These are phyloP conservation scores for Cryomyces antarcticus DNA, from an alignment of 495 filamentous ascomycete species.

Conservation along the genomic window DNA sequence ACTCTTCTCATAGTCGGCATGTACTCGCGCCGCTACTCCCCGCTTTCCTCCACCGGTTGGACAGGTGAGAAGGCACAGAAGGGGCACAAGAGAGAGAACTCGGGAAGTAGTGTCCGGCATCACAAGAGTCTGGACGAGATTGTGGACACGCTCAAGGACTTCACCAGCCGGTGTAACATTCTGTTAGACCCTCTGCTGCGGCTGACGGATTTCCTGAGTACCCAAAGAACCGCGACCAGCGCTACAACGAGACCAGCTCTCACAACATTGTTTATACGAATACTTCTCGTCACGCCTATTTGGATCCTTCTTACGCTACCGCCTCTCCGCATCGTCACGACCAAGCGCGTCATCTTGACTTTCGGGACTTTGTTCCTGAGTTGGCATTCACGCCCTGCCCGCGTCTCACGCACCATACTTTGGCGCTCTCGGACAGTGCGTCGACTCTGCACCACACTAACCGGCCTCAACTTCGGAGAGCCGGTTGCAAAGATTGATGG, in stretches of 20 bases:
- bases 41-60: slow-evolving; percentile 67
- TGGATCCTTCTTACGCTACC: slow-evolving; percentile 72
- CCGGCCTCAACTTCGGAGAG: slow-evolving; percentile 51
- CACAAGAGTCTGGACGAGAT: slow-evolving; percentile 88
- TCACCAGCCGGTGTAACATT: slow-evolving; percentile 80
- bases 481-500: slow-evolving; percentile 1
- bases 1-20: slow-evolving; percentile 66
- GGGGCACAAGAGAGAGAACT: slow-evolving; percentile 27
- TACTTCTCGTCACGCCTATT: slow-evolving; percentile 65
- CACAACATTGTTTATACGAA: slow-evolving; percentile 73
- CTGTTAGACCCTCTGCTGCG: slow-evolving; percentile 72
- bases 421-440: slow-evolving; percentile 73
- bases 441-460: slow-evolving; percentile 41
- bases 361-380: slow-evolving; percentile 66
- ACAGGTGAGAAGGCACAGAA: slow-evolving; percentile 38
- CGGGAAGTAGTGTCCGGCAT: slow-evolving; percentile 48
- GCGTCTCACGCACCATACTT: slow-evolving; percentile 68
- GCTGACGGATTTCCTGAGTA: slow-evolving; percentile 84
- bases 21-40: slow-evolving; percentile 80
- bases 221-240: slow-evolving; percentile 73
- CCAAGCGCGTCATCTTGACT: slow-evolving; percentile 57
- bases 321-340: slow-evolving; percentile 69
- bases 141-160: slow-evolving; percentile 69
- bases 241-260: slow-evolving; percentile 85
- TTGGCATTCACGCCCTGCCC: slow-evolving; percentile 76